Conservation (phyloP, 2,329 filamentous ascomycete species). For the Aspergillus sclerotialis region DNA sequence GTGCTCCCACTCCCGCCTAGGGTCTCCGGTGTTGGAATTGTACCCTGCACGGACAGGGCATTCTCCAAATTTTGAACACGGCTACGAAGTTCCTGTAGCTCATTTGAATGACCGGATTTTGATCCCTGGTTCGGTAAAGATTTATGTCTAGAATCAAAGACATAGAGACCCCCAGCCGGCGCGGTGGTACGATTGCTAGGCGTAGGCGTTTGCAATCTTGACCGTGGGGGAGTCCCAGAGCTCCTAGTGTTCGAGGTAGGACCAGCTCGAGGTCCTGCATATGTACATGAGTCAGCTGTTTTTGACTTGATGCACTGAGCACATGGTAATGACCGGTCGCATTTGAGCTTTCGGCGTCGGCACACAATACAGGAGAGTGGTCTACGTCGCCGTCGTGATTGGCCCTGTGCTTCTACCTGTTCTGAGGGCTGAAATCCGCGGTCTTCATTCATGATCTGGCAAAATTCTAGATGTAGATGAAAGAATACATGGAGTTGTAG, state of each 20-base stretch:
- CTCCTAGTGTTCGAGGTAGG: no score
- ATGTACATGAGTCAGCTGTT: slow-evolving; percentile 48
- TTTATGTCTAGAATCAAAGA: slow-evolving; percentile 26
- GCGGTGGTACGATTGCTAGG: slow-evolving; percentile 9
- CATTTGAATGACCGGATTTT: slow-evolving; percentile 18
- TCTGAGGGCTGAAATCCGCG: no score
- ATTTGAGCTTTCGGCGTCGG: slow-evolving; percentile 69
- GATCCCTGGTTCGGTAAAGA: slow-evolving; percentile 13
- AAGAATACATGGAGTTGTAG: background rate
- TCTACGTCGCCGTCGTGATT: slow-evolving; percentile 51
- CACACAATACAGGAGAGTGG: slow-evolving; percentile 63
- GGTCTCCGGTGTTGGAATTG: slow-evolving; percentile 20
- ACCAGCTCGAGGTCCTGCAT: slow-evolving; percentile 27
- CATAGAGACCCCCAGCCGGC: slow-evolving; percentile 20
- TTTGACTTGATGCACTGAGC: slow-evolving; percentile 51
- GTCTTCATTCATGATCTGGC: slow-evolving; percentile 7
- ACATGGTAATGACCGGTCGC: slow-evolving; percentile 67
- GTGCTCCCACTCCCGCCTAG: slow-evolving; percentile 10
- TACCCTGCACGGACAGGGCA: slow-evolving; percentile 14
- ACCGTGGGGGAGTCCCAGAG: no score
- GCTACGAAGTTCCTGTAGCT: slow-evolving; percentile 23
- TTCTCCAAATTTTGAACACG: slow-evolving; percentile 21
- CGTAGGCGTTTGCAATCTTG: no score
- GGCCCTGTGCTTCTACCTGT: slow-evolving; percentile 2
- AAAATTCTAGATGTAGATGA: no score